phyloP scores from a whole-genome alignment of 495 filamentous ascomycete genomes.

The Hypomontagnella submonticulosa region DNA sequence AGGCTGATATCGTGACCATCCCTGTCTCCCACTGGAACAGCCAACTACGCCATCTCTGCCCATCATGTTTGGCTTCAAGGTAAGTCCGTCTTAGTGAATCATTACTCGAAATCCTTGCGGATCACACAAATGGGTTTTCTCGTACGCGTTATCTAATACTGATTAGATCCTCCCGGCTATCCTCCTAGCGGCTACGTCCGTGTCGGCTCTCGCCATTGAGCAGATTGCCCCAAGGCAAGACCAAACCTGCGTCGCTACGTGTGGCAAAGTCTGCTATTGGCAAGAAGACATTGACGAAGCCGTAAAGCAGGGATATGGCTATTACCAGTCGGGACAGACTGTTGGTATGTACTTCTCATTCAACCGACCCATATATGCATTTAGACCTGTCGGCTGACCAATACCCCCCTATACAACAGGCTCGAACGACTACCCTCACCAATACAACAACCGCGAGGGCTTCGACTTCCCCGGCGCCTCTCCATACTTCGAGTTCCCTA shows the following conservation, averaged over 20 bases:
- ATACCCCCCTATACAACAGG: constrained; percentile 15
- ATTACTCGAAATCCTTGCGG: not conserved
- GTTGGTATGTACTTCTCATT: constrained; percentile 52
- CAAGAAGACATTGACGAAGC: constrained; percentile 60
- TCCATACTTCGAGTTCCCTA: constrained; percentile 79
- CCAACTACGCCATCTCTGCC: constrained; percentile 1
- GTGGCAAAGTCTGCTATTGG: constrained; percentile 53
- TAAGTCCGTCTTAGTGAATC: constrained; percentile 23
- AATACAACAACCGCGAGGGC: constrained; percentile 79
- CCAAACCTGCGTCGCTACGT: constrained; percentile 51
- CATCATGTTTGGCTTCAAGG: constrained; percentile 47
- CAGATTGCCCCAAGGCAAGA: constrained; percentile 29
- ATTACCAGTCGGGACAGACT: constrained; percentile 58
- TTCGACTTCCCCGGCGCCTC: constrained; percentile 67
- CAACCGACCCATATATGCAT: too few relatives aligned
- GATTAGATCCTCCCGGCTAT: constrained; percentile 48
- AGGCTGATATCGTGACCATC: constrained; percentile 4
- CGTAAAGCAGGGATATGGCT: constrained; percentile 59
- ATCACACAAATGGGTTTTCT: not conserved
- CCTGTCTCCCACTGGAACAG: not conserved
- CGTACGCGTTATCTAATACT: not conserved
- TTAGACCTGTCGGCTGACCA: constrained; percentile 10
- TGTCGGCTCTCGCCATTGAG: constrained; percentile 49
- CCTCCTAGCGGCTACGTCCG: constrained; percentile 46
- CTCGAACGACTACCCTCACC: constrained; percentile 71